Conservation (phyloP, 257 asterid genomes). For the Eucommia ulmoides region DNA sequence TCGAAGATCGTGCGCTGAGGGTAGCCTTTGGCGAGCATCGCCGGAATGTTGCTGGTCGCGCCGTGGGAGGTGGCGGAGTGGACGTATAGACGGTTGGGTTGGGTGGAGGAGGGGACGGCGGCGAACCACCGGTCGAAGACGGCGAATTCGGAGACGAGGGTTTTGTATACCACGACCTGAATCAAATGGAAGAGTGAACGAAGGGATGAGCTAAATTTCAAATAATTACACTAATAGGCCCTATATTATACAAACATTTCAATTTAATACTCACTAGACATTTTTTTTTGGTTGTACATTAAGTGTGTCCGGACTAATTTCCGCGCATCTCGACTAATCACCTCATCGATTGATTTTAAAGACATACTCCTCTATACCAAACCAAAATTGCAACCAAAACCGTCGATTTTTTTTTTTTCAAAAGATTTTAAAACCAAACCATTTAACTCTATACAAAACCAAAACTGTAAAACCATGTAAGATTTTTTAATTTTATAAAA, state of each 20-base stretch:
- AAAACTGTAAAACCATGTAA: too few species aligned
- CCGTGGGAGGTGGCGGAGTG: neutral
- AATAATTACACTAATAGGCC: neutral
- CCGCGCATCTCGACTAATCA: too few species aligned
- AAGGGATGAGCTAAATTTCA: neutral
- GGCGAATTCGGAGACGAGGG: conserved; percentile 2
- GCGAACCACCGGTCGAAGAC: conserved; percentile 4
- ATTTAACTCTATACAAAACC: too few species aligned
- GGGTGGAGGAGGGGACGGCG: conserved; percentile 8
- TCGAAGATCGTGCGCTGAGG: neutral
- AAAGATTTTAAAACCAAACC: too few species aligned
- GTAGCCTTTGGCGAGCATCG: neutral
- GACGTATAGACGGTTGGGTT: neutral
- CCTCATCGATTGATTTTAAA: too few species aligned
- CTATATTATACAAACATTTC: too few species aligned
- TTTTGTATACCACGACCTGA: neutral
- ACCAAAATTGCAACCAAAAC: too few species aligned
- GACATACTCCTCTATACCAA: too few species aligned
- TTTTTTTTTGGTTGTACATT: neutral
- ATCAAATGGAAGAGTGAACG: neutral
- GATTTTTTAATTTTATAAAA: too few species aligned
- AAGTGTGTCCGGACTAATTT: neutral
- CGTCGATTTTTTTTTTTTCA: too few species aligned
- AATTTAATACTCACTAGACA: neutral
- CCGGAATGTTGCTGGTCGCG: conserved; percentile 5